These are phyloP conservation scores for Neonectria punicea DNA, from an alignment of 2,329 filamentous ascomycete species.

Conservation along the genomic window DNA sequence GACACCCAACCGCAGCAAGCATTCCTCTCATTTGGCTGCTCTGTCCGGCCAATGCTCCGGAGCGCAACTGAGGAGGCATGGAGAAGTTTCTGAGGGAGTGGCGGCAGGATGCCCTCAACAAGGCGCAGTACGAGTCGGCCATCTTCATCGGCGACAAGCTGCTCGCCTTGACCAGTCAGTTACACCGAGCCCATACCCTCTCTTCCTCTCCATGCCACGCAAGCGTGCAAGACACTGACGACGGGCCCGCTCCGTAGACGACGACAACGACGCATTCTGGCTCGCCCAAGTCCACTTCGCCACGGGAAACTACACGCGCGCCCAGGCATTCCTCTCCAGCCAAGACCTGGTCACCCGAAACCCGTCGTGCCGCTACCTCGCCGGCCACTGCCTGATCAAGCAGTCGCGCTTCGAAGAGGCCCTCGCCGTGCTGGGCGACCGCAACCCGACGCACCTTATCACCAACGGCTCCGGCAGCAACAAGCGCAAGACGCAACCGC, in stretches of 20 bases:
- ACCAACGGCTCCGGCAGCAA: constrained; percentile 58
- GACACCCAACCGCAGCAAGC: constrained; percentile 3
- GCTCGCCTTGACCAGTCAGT: constrained; percentile 87
- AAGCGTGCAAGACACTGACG: constrained; percentile 17
- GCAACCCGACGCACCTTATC: constrained; percentile 91
- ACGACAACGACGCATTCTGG: constrained; percentile 95
- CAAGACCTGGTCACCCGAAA: constrained; percentile 85
- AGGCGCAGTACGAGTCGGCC: constrained; percentile 95
- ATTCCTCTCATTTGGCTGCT: neutral
- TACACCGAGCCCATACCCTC: constrained; percentile 1
- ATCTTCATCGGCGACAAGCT: constrained; percentile 98
- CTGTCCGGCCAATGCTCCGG: constrained; percentile 12
- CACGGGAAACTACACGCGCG: constrained; percentile 93
- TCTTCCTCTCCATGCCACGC: neutral
- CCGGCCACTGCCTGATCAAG: constrained; percentile 93
- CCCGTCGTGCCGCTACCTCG: constrained; percentile 89
- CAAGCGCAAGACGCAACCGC: constrained; percentile 52
- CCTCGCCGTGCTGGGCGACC: constrained; percentile 85
- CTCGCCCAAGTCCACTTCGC: constrained; percentile 98
- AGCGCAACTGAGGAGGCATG: constrained; percentile 64
- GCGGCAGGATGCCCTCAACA: constrained; percentile 94
- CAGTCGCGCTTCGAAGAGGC: constrained; percentile 92
- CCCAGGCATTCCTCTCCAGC: constrained; percentile 84
- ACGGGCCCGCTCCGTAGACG: constrained; percentile 64
- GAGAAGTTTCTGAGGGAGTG: constrained; percentile 93